phyloP scores from a whole-genome alignment of 78 protist genomes.

The Blattamonas nauphoetae region DNA sequence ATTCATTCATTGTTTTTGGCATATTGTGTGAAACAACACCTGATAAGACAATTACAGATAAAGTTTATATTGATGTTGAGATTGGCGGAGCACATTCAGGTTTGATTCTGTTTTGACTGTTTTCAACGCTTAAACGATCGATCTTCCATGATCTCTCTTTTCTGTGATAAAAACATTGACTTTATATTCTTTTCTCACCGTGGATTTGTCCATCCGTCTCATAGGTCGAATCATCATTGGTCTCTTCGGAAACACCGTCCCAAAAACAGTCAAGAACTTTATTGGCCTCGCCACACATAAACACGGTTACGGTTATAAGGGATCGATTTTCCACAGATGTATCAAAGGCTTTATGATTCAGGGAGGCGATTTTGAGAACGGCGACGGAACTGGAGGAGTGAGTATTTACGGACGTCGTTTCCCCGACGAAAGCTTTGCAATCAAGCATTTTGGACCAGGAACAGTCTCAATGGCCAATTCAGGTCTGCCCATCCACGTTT shows the following conservation, averaged over 20 bases:
- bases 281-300: not conserved
- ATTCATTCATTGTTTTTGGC: too few species aligned
- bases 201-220: not conserved
- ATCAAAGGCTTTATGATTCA: not conserved
- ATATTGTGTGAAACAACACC: too few species aligned
- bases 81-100: not conserved
- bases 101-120: not conserved
- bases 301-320: conserved; percentile 13
- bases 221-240: conserved; percentile 5
- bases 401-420: conserved; percentile 5
- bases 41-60: not conserved
- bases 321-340: not conserved
- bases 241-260: conserved; percentile 13
- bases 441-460: conserved; percentile 66
- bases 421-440: conserved; percentile 52
- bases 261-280: conserved; percentile 14
- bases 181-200: too few species aligned
- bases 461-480: conserved; percentile 83
- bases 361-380: conserved; percentile 17
- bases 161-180: too few species aligned
- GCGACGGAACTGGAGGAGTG: conserved; percentile 4
- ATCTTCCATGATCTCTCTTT: too few species aligned
- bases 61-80: not conserved
- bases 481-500: conserved; percentile 27
- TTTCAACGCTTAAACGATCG: not conserved